Base-by-base conservation (phyloP, 2,329 filamentous ascomycete species). In the Talaromyces albobiverticillius region DNA sequence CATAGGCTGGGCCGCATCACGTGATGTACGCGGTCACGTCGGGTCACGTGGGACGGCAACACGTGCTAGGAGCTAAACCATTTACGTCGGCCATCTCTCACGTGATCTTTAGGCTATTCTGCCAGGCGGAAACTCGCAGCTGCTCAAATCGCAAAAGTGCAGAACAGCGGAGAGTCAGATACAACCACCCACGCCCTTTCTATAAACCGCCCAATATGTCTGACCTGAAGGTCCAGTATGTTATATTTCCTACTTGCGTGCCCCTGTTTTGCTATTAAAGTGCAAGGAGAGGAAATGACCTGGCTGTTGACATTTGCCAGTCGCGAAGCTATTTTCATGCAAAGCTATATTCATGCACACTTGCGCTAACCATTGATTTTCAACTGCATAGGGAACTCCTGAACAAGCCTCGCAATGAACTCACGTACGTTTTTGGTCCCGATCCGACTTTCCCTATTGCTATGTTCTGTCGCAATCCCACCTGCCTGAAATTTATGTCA, bases 371-470 rank as follows among this genome's bases (percentile, higher is more conserved):
- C 3, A 31, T 38, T 18, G 9, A 14, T 42, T 31, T 18, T 36
- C 10, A 31, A 46, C 40, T 48, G 14, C 56, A 57, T 71, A 95
- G 90, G 76, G 91, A 96, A 74, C 85, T 96, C 67, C 84, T 95
- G 61, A 86, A 83, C 72, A 96, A 96, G 82, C 86, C 90, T 61
- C 89, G 90, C 75, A 85, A 82, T 67, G 92, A 96, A 71, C 87
- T 96, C 76, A 96, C 91, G 90, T 95, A 85, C 64, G 87, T 56
- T 26, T 45, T 10, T 32, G n/a, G n/a, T 32, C 54, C 50, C 29
- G 55, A 56, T 56, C 56, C 53, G 59, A 50, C 51, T 40, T 51
- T 55, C 49, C 52, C 53, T 46, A 52, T 55, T 31, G n/a, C 53
- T 32, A 42, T 46, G 22, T 23, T 40, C 43, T 54, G 51, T 46